A percentile compares a stretch with the other conserved stretches of the same genome.
Conservation (phyloP, 306 rosid species). For the Coriaria nepalensis region DNA sequence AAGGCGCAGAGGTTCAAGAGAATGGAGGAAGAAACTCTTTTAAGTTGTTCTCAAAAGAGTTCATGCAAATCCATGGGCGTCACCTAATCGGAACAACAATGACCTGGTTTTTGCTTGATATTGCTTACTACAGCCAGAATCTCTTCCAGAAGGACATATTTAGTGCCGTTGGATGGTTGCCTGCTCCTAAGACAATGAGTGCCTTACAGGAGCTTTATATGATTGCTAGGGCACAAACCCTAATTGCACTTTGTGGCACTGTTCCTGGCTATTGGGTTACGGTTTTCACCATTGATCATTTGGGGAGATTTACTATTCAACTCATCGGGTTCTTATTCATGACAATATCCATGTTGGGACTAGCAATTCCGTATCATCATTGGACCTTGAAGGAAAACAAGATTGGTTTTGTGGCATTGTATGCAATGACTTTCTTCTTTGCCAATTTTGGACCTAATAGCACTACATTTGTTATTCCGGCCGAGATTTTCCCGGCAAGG, state of each 20-base stretch:
- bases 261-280: constrained; percentile 75
- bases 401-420: constrained; percentile 30
- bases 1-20: not conserved
- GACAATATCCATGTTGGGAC: constrained; percentile 34
- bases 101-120: constrained; percentile 57
- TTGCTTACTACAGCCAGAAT: constrained; percentile 43
- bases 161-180: constrained; percentile 46
- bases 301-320: constrained; percentile 46
- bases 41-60: constrained; percentile 36
- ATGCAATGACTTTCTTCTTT: constrained; percentile 50
- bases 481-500: constrained; percentile 21
- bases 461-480: constrained; percentile 55
- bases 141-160: constrained; percentile 54
- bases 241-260: constrained; percentile 44
- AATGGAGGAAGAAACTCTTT: constrained; percentile 13
- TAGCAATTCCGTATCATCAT: constrained; percentile 32
- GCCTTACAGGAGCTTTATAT: constrained; percentile 47
- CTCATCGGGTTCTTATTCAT: constrained; percentile 45
- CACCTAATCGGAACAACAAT: constrained; percentile 50
- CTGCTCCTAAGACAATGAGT: constrained; percentile 32
- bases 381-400: constrained; percentile 11
- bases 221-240: constrained; percentile 45
- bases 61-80: constrained; percentile 30
- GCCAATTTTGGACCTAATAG: constrained; percentile 74
- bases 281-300: constrained; percentile 33